Percentiles rank a stretch among this genome's conserved stretches.
Evolutionary conservation across 306 rosid genomes (phyloP).

Genomic region (Alnus rubra): DNA sequence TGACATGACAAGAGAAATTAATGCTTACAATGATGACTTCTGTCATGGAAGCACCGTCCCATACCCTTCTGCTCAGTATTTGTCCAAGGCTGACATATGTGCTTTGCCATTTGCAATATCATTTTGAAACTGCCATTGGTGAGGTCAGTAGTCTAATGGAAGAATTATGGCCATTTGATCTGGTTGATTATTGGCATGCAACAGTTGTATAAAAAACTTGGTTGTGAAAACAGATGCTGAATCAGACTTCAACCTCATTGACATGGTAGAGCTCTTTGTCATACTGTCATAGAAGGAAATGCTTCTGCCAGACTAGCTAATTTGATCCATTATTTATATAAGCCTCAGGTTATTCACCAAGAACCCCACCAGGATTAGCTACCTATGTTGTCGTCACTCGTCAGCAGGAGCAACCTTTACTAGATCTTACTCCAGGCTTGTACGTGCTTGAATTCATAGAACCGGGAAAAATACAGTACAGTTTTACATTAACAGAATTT

Average conservation of each 20-base stretch:
- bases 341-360: neutral
- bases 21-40: neutral
- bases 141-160: neutral
- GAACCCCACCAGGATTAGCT: neutral
- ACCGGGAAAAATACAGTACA: neutral
- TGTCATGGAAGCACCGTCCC: constrained; percentile 10
- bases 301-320: neutral
- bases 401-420: neutral
- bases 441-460: neutral
- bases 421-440: neutral
- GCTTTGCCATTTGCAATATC: constrained; percentile 23
- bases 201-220: neutral
- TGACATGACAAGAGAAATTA: neutral
- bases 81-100: constrained; percentile 14
- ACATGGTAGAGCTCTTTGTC: neutral
- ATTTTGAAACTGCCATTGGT: constrained; percentile 3
- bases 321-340: neutral
- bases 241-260: neutral
- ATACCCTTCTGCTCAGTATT: constrained; percentile 11
- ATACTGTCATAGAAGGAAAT: neutral
- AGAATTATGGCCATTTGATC: neutral
- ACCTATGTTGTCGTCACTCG: neutral
- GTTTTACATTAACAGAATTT: neutral
- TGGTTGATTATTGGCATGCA: neutral
- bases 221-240: neutral